Conservation (phyloP, 208 protist genomes). For the Porcisia deanei region DNA sequence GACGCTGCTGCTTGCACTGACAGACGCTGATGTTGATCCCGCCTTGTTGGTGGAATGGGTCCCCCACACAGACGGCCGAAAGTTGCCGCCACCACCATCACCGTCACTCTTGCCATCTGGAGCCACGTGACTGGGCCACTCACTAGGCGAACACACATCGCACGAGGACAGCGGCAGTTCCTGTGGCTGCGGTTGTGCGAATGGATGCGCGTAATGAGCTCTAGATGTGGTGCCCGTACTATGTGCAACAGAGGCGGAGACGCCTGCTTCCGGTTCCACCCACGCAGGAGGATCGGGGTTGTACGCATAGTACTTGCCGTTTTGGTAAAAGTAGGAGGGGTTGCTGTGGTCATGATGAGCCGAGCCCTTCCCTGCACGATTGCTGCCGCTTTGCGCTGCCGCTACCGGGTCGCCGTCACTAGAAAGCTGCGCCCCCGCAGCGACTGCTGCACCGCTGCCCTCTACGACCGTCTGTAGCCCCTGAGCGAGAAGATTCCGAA, state of each 20-base stretch:
- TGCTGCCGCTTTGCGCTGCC: background rate
- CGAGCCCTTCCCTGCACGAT: background rate
- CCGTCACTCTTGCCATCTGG: background rate
- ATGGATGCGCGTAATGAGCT: background rate
- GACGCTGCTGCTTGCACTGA: background rate
- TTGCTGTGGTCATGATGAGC: background rate
- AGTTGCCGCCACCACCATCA: background rate
- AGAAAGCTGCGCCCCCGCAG: background rate
- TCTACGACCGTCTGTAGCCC: constrained; percentile 4
- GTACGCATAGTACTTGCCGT: constrained; percentile 39
- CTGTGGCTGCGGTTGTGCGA: background rate
- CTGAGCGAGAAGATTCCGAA: constrained; percentile 16
- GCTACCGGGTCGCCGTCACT: background rate
- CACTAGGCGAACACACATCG: constrained; percentile 2
- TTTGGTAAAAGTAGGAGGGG: constrained; percentile 36
- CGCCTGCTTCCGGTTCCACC: background rate
- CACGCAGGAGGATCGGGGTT: constrained; percentile 17
- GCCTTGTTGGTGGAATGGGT: background rate
- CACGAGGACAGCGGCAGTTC: background rate
- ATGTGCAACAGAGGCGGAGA: background rate
- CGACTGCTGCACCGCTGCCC: background rate
- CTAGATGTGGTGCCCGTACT: background rate
- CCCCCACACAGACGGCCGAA: background rate
- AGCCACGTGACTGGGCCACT: background rate
- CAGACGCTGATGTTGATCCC: background rate